These are phyloP conservation scores for Rhizoctonia solani DNA, from an alignment of 1,284 basidiomycete genomes.

Conservation along the genomic window DNA sequence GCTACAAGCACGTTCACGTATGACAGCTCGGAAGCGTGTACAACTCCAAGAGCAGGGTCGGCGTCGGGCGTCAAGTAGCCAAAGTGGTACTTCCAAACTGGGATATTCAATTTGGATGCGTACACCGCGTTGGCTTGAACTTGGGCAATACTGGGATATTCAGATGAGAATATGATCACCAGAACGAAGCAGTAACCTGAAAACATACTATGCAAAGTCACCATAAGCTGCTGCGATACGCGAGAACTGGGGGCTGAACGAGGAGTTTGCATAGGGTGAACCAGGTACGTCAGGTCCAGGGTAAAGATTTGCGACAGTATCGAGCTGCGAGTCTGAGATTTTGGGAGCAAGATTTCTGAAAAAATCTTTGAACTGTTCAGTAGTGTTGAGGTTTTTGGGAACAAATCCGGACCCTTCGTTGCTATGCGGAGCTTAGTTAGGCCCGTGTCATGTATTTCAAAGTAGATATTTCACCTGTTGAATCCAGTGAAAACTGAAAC, in stretches of 20 bases:
- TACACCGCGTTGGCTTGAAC: constrained; percentile 26
- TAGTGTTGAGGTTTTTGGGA: constrained; percentile 22
- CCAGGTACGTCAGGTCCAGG: constrained; percentile 17
- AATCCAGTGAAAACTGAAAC: constrained; percentile 29
- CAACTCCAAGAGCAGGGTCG: background rate
- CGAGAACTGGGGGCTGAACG: constrained; percentile 15
- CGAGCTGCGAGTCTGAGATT: constrained; percentile 18
- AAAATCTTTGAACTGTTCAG: constrained; percentile 13
- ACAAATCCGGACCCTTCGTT: constrained; percentile 21
- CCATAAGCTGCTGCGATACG: constrained; percentile 21
- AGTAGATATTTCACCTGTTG: constrained; percentile 5
- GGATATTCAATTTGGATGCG: constrained; percentile 1
- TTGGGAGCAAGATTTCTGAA: constrained; percentile 24
- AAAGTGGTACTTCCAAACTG: constrained; percentile 33
- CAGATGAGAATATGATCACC: background rate
- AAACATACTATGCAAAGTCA: constrained; percentile 30
- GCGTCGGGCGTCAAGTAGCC: constrained; percentile 4
- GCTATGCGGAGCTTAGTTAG: background rate
- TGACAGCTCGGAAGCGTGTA: constrained; percentile 13
- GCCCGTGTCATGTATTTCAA: background rate
- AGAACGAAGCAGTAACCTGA: background rate
- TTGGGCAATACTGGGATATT: constrained; percentile 13
- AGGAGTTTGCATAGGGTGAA: constrained; percentile 29
- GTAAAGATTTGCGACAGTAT: constrained; percentile 12
- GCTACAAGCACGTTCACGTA: constrained; percentile 6